These are phyloP conservation scores for Lepidium africanum DNA, from an alignment of 345 rosid genomes.

Conservation along the genomic window DNA sequence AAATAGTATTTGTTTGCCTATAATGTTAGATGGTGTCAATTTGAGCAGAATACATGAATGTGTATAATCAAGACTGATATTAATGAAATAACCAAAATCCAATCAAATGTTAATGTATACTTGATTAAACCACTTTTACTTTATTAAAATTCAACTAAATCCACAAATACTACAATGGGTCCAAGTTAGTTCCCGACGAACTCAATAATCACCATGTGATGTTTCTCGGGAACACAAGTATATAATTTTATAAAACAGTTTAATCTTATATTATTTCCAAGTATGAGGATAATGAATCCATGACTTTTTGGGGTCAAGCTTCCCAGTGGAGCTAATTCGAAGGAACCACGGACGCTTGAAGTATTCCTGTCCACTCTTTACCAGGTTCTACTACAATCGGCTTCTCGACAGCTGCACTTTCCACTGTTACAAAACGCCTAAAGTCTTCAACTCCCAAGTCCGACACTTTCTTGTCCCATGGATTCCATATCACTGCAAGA, in stretches of 20 bases:
- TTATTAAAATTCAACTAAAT: background rate
- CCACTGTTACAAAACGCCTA: conserved; percentile 76
- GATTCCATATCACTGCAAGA: conserved; percentile 86
- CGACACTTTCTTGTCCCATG: conserved; percentile 82
- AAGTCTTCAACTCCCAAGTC: conserved; percentile 88
- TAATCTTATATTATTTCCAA: too few relatives aligned
- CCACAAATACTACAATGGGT: background rate
- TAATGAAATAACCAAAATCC: background rate
- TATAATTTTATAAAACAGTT: background rate
- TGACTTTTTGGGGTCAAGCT: conserved; percentile 47
- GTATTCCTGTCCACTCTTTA: conserved; percentile 83
- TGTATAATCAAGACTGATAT: background rate
- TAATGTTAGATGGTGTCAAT: too few relatives aligned
- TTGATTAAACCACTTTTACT: too few relatives aligned
- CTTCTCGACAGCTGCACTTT: conserved; percentile 72
- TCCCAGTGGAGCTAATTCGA: conserved; percentile 66
- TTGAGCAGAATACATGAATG: too few relatives aligned
- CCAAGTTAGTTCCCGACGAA: background rate
- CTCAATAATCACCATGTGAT: background rate
- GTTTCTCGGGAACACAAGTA: background rate
- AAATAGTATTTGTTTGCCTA: too few relatives aligned
- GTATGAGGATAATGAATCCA: background rate
- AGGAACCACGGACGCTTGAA: conserved; percentile 67
- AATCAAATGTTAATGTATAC: background rate
- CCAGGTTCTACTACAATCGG: conserved; percentile 75